Percentiles rank a stretch among this genome's conserved stretches.
Conservation (phyloP, 176 grass and related monocot genomes). For the Eleusine coracana region DNA sequence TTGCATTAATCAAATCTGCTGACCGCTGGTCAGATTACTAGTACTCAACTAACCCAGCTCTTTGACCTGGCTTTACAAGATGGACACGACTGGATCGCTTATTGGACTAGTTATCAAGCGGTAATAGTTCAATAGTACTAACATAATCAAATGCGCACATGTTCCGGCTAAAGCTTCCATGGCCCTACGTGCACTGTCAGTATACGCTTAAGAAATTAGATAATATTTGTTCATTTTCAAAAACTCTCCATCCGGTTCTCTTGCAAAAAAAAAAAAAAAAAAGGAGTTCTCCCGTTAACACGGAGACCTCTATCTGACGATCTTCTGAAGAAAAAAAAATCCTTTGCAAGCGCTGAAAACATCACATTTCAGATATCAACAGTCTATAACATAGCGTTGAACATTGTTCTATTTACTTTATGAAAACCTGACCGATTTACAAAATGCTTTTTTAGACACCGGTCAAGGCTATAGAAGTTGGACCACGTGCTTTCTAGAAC, state of each 20-base stretch:
- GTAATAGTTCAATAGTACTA: neutral
- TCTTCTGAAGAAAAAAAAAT: neutral
- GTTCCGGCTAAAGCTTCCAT: neutral
- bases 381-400: neutral
- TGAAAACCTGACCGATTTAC: neutral
- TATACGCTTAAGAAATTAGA: neutral
- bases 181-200: neutral
- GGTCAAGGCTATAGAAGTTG: neutral
- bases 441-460: neutral
- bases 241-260: neutral
- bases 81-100: neutral
- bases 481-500: neutral
- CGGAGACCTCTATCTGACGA: neutral
- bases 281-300: slow-evolving; percentile 2
- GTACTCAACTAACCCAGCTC: neutral
- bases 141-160: neutral
- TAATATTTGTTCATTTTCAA: neutral
- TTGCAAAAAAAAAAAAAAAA: no score
- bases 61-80: slow-evolving; percentile 31
- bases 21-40: slow-evolving; percentile 21
- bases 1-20: neutral
- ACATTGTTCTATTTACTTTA: neutral
- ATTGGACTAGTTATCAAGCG: neutral
- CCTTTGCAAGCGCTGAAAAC: neutral
- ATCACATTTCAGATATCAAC: neutral